Percentiles rank a stretch among this genome's conserved stretches.
phyloP scores from a whole-genome alignment of 2,329 filamentous ascomycete species.

The Xylariales sp. region DNA sequence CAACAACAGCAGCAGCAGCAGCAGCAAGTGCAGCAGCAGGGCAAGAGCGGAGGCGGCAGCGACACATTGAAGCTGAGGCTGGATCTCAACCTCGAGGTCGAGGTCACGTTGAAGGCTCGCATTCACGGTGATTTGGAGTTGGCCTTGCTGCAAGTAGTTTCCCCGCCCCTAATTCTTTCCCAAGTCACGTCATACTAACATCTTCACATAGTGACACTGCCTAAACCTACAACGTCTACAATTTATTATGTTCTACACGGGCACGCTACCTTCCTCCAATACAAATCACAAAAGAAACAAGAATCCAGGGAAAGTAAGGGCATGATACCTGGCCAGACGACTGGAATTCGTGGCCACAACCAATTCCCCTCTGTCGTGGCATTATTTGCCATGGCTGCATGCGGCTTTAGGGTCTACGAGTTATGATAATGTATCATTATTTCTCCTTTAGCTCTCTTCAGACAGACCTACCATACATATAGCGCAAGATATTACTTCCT shows the following conservation, averaged over 20 bases:
- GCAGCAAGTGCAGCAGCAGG: conserved; percentile 8
- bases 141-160: conserved; percentile 59
- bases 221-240: too few relatives aligned
- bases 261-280: neutral
- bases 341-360: too few relatives aligned
- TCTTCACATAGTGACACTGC: too few relatives aligned
- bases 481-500: too few relatives aligned
- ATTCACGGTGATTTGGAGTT: conserved; percentile 81
- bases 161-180: neutral
- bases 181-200: too few relatives aligned
- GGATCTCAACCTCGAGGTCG: conserved; percentile 78
- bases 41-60: conserved; percentile 36
- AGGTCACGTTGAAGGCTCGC: conserved; percentile 80
- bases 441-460: too few relatives aligned
- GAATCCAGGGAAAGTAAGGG: neutral
- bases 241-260: too few relatives aligned
- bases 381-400: too few relatives aligned
- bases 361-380: too few relatives aligned
- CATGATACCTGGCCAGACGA: neutral
- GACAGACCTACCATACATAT: too few relatives aligned
- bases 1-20: conserved; percentile 2
- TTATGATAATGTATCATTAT: too few relatives aligned
- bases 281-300: neutral
- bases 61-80: conserved; percentile 69
- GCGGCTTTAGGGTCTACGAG: too few relatives aligned